Base-by-base conservation (phyloP, 2,329 filamentous ascomycete species). In the Aureobasidium mangrovei region DNA sequence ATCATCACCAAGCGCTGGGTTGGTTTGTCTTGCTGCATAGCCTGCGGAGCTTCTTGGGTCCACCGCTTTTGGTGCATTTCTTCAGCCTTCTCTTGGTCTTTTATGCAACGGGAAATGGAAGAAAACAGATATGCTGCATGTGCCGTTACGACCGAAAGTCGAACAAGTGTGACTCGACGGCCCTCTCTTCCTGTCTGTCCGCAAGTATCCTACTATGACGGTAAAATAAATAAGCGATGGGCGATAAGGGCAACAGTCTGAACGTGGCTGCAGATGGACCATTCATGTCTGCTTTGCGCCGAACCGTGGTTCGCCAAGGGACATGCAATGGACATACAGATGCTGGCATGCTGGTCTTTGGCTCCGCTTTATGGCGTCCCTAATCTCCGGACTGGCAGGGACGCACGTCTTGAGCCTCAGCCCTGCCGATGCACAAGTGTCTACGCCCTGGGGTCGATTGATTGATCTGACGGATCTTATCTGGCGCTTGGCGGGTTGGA, bases 241-340 rank as follows among this genome's bases (percentile, higher is more conserved):
- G 18, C 18, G 18, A 18, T 18, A 18, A 18, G 18, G 18, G 18
- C 18, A 18, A 18, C 18, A 18, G 18, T 24, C 24, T n/a, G 12
- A 5, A 7, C 2, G 35, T 32, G 45, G 45, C 35, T 40, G 45
- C 45, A 48, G n/a, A 39, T 40, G 35, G 35, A 48, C 27, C 3
- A 9, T 3, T 7, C 24, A 9, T 31, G n/a, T 12, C 40, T 4
- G 3, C 12, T 31, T 12, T 40, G 47, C 47, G 47, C 47, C 47
- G 31, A 42, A 51, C 47, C 24, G 42, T 41, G 24, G 47, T 51
- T 51, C 38, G 38, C 46, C 46, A 49, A 49, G 46, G 36, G 26
- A 33, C 32, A 33, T 10, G 32, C 10, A 10, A 33, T 33, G 6
- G 32, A 10, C 10, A 33, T 33, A 6, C 10, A 33, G 32, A 33